A percentile compares a stretch with the other conserved stretches of the same genome.
phyloP scores from a whole-genome alignment of 495 filamentous ascomycete genomes.

The Barbatosphaeria neglecta region DNA sequence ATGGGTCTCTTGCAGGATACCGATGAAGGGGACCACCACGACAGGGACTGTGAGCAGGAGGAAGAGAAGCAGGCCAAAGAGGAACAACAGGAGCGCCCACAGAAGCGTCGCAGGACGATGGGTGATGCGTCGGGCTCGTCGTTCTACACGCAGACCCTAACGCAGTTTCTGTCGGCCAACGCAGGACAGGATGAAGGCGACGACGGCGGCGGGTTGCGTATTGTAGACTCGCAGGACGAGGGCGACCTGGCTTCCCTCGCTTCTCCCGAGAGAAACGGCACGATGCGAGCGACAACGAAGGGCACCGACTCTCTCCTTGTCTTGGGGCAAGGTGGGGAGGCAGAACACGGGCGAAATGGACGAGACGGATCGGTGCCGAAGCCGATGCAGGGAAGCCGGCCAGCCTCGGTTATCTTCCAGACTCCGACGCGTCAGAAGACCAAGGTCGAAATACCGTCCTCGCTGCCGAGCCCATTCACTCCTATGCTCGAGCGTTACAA shows the following conservation, averaged over 20 bases:
- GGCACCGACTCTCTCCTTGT: too few species aligned
- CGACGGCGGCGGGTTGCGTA: slow-evolving; percentile 11
- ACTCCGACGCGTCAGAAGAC: slow-evolving; percentile 23
- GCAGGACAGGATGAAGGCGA: slow-evolving; percentile 4
- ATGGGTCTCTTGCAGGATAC: slow-evolving; percentile 4
- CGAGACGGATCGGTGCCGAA: neutral
- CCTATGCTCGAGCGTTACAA: slow-evolving; percentile 19
- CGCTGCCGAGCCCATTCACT: slow-evolving; percentile 22
- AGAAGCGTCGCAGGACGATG: slow-evolving; percentile 28
- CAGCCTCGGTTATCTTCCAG: slow-evolving; percentile 6
- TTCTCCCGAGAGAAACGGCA: too few species aligned
- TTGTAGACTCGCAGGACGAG: slow-evolving; percentile 25
- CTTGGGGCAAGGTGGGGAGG: neutral
- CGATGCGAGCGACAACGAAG: too few species aligned
- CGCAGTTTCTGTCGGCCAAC: slow-evolving; percentile 24
- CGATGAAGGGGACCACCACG: slow-evolving; percentile 6
- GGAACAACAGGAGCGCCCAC: slow-evolving; percentile 5
- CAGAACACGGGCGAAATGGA: slow-evolving; percentile 1
- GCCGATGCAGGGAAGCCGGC: neutral
- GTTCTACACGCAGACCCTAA: slow-evolving; percentile 34
- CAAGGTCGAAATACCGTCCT: slow-evolving; percentile 28
- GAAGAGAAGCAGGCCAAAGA: slow-evolving; percentile 6
- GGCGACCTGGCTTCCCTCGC: slow-evolving; percentile 1
- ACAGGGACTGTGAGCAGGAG: slow-evolving; percentile 5
- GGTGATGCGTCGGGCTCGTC: slow-evolving; percentile 24